Base-by-base conservation (phyloP, 805 yeast genomes). In the Naumovozyma castellii region DNA sequence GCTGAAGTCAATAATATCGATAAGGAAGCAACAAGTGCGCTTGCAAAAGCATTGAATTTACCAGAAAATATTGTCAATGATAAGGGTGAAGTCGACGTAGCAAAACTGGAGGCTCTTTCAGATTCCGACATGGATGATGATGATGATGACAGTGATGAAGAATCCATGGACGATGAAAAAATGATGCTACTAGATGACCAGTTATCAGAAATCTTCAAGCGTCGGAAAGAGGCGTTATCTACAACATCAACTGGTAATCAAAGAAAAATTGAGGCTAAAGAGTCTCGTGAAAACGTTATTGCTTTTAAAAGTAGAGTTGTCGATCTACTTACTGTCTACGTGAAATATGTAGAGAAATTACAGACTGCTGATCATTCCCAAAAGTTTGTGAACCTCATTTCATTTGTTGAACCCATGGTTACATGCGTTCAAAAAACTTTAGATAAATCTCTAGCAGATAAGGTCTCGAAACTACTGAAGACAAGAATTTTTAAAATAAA, bases 181-280 rank as follows among this genome's bases (percentile, higher is more conserved):
- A 90, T 90, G 97, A 78, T 87, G 80, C 94, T 88, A 16, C 73
- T 90, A 51, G 97, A 90, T 56, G 83, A 72, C 17, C 92, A 86
- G 44, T 66, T 90, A 22, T 75, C 96, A 0, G 72, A 72, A 39
- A 90, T 90, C 40, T 90, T 90, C 71, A 76, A 81, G 53, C 90
- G 86, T 51, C 75, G 97, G 50, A 76, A 78, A 48, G 78, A 75
- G 44, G 82, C 84, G 0, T 59, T 85, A 39, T 61, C 75, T 8
- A 65, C 66, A 25, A 63, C 73, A 2, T 54, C 64, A n/a, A 72
- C 72, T 4, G 87, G 87, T 27, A 82, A 69, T 57, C 75, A 73
- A 58, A 72, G 83, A 52, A 84, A 84, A 51, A 60, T 71, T 16
- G 94, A 84, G 43, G 84, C 77, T n/a, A 64, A 70, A 36, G 81